Percentiles rank a stretch among this genome's conserved stretches.
These are phyloP conservation scores for Paspalum vaginatum DNA, from an alignment of 176 grass and related monocot genomes.

Conservation along the genomic window DNA sequence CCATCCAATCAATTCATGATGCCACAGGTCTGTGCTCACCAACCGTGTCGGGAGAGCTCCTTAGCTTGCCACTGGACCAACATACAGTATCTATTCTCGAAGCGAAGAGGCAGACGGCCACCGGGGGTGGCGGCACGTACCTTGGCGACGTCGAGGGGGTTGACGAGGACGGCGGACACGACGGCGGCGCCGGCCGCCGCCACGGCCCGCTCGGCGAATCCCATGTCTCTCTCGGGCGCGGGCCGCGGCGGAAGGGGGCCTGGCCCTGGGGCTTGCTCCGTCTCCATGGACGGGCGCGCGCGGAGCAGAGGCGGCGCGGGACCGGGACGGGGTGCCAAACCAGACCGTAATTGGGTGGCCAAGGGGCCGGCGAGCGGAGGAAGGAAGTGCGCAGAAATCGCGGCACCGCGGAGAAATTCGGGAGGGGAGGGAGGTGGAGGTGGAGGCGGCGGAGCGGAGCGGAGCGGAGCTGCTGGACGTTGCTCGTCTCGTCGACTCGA, in stretches of 20 bases:
- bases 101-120: not conserved
- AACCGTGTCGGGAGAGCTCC: not conserved
- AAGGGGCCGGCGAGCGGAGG: not conserved
- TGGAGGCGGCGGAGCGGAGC: too few species aligned
- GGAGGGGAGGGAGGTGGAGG: not conserved
- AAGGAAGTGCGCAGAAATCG: constrained; percentile 13
- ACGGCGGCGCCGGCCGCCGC: constrained; percentile 77
- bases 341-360: not conserved
- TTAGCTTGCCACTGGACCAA: not conserved
- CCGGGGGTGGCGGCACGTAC: too few species aligned
- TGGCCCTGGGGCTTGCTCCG: constrained; percentile 17
- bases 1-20: not conserved
- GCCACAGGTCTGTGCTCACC: not conserved
- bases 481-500: constrained; percentile 13
- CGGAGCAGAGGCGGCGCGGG: not conserved
- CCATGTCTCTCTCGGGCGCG: constrained; percentile 53
- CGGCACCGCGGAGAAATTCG: not conserved
- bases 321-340: too few species aligned
- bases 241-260: constrained; percentile 13
- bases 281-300: constrained; percentile 1
- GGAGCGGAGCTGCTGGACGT: constrained; percentile 17
- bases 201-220: constrained; percentile 65
- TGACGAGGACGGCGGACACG: constrained; percentile 83
- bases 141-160: constrained; percentile 97
- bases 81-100: not conserved